Evolutionary conservation across 164 flowering plant species (phyloP), one percentile per base, ranked within the genome.

Genomic region (Dillenia suffruticosa): DNA sequence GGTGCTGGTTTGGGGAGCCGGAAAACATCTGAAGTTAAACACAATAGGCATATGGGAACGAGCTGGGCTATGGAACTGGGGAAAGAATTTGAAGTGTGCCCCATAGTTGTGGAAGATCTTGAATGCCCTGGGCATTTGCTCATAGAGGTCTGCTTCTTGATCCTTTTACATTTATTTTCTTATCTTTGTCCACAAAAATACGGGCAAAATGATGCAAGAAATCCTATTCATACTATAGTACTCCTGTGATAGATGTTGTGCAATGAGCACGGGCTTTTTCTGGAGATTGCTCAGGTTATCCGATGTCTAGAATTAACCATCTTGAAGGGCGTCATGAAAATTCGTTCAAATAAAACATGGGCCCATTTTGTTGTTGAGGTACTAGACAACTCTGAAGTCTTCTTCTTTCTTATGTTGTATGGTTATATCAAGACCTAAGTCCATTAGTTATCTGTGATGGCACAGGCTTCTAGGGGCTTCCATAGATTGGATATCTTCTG

Each of bases 331-430:
- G 76, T 59, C 9, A 74, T 83, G 81, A 90, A 88, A 60, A 69
- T 32, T 48, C 78, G 74, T 8, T 59, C 74, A 3, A 67, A 67
- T 57, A 70, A 69, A 58, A 71, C 64, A 3, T 88, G 92, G 94
- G 96, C 97, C 22, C 82, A 70, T 63, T 93, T 86, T 59, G 63
- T 87, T 55, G 89, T 93, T 8, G 88, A 93, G 92, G 96, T 90
- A 81, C 6, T 44, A 10, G 32, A 57, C 13, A 12, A 44, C 12
- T 2, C 16, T 22, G 12, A n/a, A 14, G 9, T 12, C 12, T 59
- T 11, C 32, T 17, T 10, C 6, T 14, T 22, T 46, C 9, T 51
- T 32, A 12, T 9, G 12, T n/a, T 45, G 9, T 12, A n/a, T 48
- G 6, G 3, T 54, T 49, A 12, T 24, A 10, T 24, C 7, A 12